Evolutionary conservation across 768 basidiomycete species (phyloP), one percentile per base, ranked within the genome.

Genomic region (Russula griseocarnosa): DNA sequence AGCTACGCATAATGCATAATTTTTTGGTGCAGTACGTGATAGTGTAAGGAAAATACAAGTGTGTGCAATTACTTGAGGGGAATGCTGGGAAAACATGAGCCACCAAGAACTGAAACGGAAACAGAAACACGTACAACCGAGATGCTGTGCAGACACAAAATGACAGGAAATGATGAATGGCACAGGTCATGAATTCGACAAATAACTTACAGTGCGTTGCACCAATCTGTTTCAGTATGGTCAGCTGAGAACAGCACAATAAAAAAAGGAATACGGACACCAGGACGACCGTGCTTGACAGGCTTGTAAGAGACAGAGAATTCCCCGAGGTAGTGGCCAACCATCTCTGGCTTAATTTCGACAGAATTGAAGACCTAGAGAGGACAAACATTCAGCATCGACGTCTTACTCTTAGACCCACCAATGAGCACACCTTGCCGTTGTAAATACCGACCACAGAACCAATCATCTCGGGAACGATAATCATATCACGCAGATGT

Each of bases 391-490:
- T 68, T 53, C 30, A 46, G 65, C 55, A 46, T 24, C 30, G 34
- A 40, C n/a, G 26, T 53, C 18, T 24, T n/a, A 34, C 30, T 38
- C 13, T 54, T 18, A 5, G 20, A 50, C 13, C 38, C 40, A 46
- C 26, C 18, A 3, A 40, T 10, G 36, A 6, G n/a, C 64, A 38
- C 73, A 92, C 90, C 85, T 96, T 96, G 74, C 94, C 94, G 74
- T 94, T 96, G 87, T 99, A 98, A 75, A 98, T 96, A 67, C 97
- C 97, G 68, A 98, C 87, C 69, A 98, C 92, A 72, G 86, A 89
- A 66, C 97, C 97, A 78, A 99, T 98, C 97, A 99, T 98, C 83
- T 99, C 97, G 55, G 97, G 97, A 65, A 99, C 97, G 78, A 99
- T 88, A 78, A 98, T 96, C 97, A 99, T 98, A 80, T 98, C 88